Evolutionary conservation across 257 asterid species (phyloP).

Genomic region (Craterostigma plantagineum): DNA sequence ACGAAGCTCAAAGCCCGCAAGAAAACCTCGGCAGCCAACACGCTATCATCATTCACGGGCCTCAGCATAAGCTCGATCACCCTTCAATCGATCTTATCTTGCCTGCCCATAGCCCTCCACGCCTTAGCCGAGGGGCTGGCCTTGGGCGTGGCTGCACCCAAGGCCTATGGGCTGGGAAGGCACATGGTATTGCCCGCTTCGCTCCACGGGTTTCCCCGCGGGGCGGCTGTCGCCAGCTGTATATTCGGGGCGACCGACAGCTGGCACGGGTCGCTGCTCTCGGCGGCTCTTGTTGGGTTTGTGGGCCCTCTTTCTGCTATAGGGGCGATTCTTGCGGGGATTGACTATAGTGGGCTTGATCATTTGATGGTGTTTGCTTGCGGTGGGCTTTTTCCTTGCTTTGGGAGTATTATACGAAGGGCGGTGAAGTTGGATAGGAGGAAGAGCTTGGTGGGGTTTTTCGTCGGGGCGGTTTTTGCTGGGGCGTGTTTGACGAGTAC

Average conservation of each 20-base stretch:
- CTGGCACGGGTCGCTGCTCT: constrained; percentile 73
- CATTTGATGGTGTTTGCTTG: constrained; percentile 79
- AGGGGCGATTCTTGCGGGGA: constrained; percentile 72
- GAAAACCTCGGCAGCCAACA: constrained; percentile 42
- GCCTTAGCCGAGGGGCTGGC: constrained; percentile 94
- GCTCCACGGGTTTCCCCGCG: constrained; percentile 82
- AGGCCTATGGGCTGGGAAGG: constrained; percentile 85
- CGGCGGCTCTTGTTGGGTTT: constrained; percentile 64
- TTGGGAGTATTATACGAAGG: constrained; percentile 44
- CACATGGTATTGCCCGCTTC: constrained; percentile 97
- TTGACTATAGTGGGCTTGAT: constrained; percentile 84
- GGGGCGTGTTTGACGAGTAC: constrained; percentile 57
- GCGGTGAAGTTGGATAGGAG: constrained; percentile 47
- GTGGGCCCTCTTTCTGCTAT: constrained; percentile 85
- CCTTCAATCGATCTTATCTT: constrained; percentile 58
- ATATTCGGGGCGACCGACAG: constrained; percentile 76
- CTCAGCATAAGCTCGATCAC: constrained; percentile 54
- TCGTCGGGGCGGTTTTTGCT: constrained; percentile 41
- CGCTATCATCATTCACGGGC: constrained; percentile 31
- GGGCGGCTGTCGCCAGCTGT: constrained; percentile 97
- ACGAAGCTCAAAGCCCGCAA: constrained; percentile 41
- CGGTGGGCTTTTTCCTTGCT: constrained; percentile 86
- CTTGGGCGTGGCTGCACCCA: constrained; percentile 94
- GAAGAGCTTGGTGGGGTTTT: constrained; percentile 49
- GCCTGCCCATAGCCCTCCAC: constrained; percentile 63